Evolutionary conservation across 2,329 filamentous ascomycete genomes (phyloP), one percentile per base, ranked within the genome.

Genomic region (Aureobasidium sp.): DNA sequence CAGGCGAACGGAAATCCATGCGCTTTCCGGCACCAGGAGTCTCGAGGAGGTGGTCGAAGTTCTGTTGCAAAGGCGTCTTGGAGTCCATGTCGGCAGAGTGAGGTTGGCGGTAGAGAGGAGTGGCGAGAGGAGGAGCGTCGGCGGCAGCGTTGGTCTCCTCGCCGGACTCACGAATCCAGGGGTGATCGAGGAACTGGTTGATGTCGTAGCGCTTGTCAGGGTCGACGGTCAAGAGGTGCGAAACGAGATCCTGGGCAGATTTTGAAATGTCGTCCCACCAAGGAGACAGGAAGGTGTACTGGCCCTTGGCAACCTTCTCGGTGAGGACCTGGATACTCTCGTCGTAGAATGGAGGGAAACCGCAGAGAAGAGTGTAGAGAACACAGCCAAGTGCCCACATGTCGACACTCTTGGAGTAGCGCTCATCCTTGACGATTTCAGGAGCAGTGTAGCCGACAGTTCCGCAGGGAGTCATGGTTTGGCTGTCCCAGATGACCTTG

Each of bases 241-340:
- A 90, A 63, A 99, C 93, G 11, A 99, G 80, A 70, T 99, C 93
- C 74, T 97, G 91, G 0, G 94, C 94, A 3, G 90, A 87, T 73
- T 94, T 91, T 64, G 93, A 97, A 65, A 99, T 97, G 63, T 97
- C 92, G 68, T 99, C 94, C 94, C 94, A 99, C 94, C 94, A 99
- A 0, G 94, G 94, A 2, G 93, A 97, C 47, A 99, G 78, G 79
- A 99, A 99, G 0, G 94, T 97, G 74, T 94, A 99, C 77, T 97
- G 91, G 53, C 94, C 94, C 70, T 90, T 88, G 34, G 94, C 94
- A 20, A 99, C 94, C 80, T 99, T 99, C 73, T 99, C 93, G 1
- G 94, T 97, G 64, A 99, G 84, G 0, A 96, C 88, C 71, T 96
- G 91, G 68, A 99, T 97, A 71, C 91, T 96, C 77, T 99, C 94